These are phyloP conservation scores for Candida sphagnicola DNA, from an alignment of 805 yeast species.

Conservation along the genomic window DNA sequence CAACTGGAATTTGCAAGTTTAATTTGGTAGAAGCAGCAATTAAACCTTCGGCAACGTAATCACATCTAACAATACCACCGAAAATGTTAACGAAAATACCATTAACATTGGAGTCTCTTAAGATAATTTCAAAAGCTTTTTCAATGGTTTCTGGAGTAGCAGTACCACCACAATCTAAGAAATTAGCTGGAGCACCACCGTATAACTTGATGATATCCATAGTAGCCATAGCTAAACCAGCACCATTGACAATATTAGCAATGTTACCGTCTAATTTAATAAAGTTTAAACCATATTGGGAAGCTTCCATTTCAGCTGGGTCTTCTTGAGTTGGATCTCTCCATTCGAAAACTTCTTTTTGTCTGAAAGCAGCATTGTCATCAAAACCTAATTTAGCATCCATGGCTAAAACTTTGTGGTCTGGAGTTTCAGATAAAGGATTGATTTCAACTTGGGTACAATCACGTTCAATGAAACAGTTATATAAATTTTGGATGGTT, in stretches of 20 bases:
- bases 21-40: constrained; percentile 92
- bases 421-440: constrained; percentile 92
- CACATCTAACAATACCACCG: constrained; percentile 99
- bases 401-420: constrained; percentile 91
- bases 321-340: constrained; percentile 98
- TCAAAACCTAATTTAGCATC: constrained; percentile 99
- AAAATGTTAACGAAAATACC: constrained; percentile 98
- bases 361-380: constrained; percentile 94
- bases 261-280: constrained; percentile 98
- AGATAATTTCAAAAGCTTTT: constrained; percentile 90
- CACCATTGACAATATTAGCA: constrained; percentile 99
- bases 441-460: constrained; percentile 98
- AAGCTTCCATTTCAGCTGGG: constrained; percentile 92
- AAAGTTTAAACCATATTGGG: constrained; percentile 86
- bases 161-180: constrained; percentile 99
- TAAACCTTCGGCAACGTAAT: constrained; percentile 96
- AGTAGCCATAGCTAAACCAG: constrained; percentile 99
- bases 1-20: constrained; percentile 88
- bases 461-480: constrained; percentile 86
- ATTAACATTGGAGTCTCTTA: constrained; percentile 82
- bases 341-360: constrained; percentile 91
- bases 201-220: constrained; percentile 98
- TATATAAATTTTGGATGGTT: constrained; percentile 80
- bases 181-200: constrained; percentile 99
- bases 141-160: constrained; percentile 98